Evolutionary conservation across 345 rosid species (phyloP).

Genomic region (Durio zibethinus): DNA sequence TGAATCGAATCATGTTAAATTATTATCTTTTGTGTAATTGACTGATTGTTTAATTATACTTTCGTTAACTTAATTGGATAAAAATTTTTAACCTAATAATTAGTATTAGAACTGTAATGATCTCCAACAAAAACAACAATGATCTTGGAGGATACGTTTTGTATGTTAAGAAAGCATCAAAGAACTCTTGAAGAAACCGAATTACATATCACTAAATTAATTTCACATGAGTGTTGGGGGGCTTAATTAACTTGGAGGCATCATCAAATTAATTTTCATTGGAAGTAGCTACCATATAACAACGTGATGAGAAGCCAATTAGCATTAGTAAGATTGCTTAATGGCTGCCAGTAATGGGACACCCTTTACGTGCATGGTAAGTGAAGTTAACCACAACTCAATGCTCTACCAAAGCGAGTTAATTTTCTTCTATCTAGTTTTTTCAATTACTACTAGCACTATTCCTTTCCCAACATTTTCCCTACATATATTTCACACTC

Average conservation of each 20-base stretch:
- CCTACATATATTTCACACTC: background rate
- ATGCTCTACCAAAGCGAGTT: slow-evolving; percentile 11
- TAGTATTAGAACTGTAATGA: too few relatives aligned
- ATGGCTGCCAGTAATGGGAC: slow-evolving; percentile 47
- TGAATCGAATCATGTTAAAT: too few relatives aligned
- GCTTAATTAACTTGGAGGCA: background rate
- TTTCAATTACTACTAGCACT: background rate
- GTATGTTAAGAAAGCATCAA: too few relatives aligned
- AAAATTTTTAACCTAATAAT: too few relatives aligned
- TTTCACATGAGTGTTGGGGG: background rate
- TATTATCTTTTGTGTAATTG: too few relatives aligned
- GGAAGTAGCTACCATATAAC: background rate
- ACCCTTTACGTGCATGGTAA: slow-evolving; percentile 55
- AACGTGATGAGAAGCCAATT: slow-evolving; percentile 30
- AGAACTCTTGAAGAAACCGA: background rate
- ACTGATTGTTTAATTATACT: too few relatives aligned
- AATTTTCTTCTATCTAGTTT: background rate
- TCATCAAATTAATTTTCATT: background rate
- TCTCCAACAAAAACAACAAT: too few relatives aligned
- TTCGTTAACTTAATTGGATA: too few relatives aligned
- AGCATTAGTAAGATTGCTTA: slow-evolving; percentile 40
- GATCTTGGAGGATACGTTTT: too few relatives aligned
- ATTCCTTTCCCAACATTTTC: background rate
- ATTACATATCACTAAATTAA: background rate
- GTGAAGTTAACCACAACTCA: slow-evolving; percentile 35